Evolutionary conservation across 2,329 filamentous ascomycete genomes (phyloP).

Genomic region (Sporothrix sp.): DNA sequence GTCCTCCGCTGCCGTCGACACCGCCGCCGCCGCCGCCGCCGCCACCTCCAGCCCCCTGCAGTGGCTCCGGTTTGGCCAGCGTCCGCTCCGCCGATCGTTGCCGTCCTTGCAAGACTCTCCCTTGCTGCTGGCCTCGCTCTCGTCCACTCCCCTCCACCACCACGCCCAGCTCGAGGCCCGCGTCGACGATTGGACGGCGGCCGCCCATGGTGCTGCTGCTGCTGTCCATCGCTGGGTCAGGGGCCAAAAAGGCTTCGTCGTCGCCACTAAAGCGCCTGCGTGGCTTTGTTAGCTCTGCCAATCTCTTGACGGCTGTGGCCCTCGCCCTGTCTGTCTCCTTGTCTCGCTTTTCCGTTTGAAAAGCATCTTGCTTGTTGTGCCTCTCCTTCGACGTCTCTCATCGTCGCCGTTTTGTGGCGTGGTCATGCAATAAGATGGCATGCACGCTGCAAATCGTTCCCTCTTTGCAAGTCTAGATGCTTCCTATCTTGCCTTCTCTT

Average conservation of each 20-base stretch:
- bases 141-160: conserved; percentile 14
- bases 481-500: neutral
- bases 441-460: neutral
- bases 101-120: neutral
- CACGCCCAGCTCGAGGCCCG: conserved; percentile 16
- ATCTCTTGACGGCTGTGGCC: neutral
- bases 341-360: neutral
- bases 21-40: neutral
- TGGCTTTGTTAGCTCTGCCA: neutral
- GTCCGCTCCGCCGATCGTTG: conserved; percentile 5
- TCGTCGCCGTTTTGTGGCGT: neutral
- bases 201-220: too few species aligned
- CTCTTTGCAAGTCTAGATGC: neutral
- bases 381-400: neutral
- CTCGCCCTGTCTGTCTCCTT: neutral
- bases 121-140: neutral
- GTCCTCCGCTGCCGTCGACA: neutral
- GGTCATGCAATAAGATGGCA: neutral
- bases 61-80: conserved; percentile 4
- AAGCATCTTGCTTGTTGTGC: too few species aligned
- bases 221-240: too few species aligned
- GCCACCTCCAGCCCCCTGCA: conserved; percentile 4
- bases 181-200: conserved; percentile 13
- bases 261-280: conserved; percentile 20
- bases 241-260: conserved; percentile 19